Evolutionary conservation across 495 filamentous ascomycete genomes (phyloP).

Genomic region (Penicillium macrosclerotiorum): DNA sequence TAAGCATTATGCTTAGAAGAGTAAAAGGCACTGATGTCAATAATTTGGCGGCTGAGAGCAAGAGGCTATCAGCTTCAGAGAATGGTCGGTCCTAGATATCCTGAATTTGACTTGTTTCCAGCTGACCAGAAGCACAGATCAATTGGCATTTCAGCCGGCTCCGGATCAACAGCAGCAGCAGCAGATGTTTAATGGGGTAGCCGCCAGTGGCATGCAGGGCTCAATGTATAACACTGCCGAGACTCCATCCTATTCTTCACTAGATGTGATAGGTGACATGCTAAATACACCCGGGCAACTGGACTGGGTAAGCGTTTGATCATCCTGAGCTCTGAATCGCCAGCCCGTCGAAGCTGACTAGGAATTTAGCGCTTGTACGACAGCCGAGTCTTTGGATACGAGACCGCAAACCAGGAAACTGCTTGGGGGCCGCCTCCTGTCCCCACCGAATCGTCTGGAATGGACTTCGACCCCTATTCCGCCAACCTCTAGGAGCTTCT

Average conservation of each 20-base stretch:
- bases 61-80: neutral
- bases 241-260: conserved; percentile 33
- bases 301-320: conserved; percentile 64
- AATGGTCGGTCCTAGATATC: conserved; percentile 27
- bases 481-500: too few relatives aligned
- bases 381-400: conserved; percentile 15
- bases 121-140: conserved; percentile 7
- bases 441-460: neutral
- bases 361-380: conserved; percentile 22
- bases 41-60: conserved; percentile 27
- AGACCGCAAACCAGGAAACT: conserved; percentile 11
- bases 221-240: conserved; percentile 1
- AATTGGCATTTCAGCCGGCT: conserved; percentile 1
- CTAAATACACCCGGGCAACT: conserved; percentile 53
- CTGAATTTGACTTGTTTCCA: neutral
- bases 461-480: conserved; percentile 7
- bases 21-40: conserved; percentile 40
- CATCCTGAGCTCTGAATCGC: too few relatives aligned
- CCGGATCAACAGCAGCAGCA: conserved; percentile 12
- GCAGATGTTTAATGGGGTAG: neutral
- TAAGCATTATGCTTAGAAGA: conserved; percentile 74
- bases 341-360: conserved; percentile 3
- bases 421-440: too few relatives aligned
- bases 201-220: neutral
- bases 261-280: conserved; percentile 54